phyloP scores from a whole-genome alignment of 1,139 yeast species.

The Lodderomyces elongisporus region DNA sequence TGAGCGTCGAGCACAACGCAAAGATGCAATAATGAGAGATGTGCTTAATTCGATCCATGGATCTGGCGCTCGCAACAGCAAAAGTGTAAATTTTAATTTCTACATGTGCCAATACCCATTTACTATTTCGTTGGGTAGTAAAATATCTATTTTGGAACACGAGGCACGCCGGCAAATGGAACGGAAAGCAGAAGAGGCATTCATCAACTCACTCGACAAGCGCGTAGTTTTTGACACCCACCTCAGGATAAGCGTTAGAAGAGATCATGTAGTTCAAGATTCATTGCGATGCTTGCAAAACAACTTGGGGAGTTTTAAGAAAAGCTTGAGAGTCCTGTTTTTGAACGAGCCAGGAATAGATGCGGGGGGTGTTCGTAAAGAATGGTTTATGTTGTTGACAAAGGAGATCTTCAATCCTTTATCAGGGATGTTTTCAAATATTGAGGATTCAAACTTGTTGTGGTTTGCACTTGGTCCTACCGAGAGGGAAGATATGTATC shows the following conservation, averaged over 20 bases:
- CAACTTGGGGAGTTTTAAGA: slow-evolving; percentile 61
- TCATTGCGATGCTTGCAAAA: slow-evolving; percentile 62
- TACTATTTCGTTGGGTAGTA: slow-evolving; percentile 73
- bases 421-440: slow-evolving; percentile 56
- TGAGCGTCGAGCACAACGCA: slow-evolving; percentile 10
- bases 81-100: slow-evolving; percentile 22
- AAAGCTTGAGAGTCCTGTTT: slow-evolving; percentile 73
- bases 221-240: slow-evolving; percentile 60
- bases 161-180: slow-evolving; percentile 85
- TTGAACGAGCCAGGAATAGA: slow-evolving; percentile 87
- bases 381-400: slow-evolving; percentile 80
- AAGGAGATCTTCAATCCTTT: slow-evolving; percentile 63
- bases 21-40: slow-evolving; percentile 14
- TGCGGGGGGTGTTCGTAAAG: slow-evolving; percentile 90
- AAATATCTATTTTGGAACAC: slow-evolving; percentile 73
- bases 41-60: slow-evolving; percentile 38
- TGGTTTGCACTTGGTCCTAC: slow-evolving; percentile 65
- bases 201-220: slow-evolving; percentile 65
- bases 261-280: slow-evolving; percentile 66
- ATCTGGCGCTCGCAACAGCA: slow-evolving; percentile 11
- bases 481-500: slow-evolving; percentile 53
- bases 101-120: slow-evolving; percentile 84
- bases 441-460: slow-evolving; percentile 63
- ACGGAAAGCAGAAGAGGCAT: slow-evolving; percentile 84
- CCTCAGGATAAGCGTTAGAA: slow-evolving; percentile 61